Evolutionary conservation across 2,329 filamentous ascomycete genomes (phyloP), one percentile per base, ranked within the genome.

Genomic region (Cercospora sp.): DNA sequence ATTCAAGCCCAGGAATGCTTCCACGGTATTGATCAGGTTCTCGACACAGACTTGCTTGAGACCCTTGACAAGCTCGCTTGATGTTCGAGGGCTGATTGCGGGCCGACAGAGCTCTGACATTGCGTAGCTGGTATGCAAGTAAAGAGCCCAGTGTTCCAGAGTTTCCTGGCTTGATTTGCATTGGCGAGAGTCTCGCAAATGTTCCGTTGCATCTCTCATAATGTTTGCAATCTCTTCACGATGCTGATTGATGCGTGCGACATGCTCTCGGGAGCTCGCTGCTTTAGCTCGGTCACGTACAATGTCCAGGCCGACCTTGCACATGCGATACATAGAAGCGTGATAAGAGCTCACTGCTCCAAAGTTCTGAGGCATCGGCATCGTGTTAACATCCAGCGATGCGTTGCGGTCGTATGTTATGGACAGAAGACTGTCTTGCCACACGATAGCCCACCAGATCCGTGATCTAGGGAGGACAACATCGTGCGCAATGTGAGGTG

Each of bases 351-450:
- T 80, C 78, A 74, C 86, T 82, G 28, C 84, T 80, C 72, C 74
- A 55, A 75, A 75, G 34, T 76, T 71, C 63, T 78, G 73, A 4
- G 78, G 78, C 71, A 77, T 77, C 3, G 74, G 75, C 77, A 78
- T 78, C 37, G 85, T 83, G 57, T 83, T 81, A 1, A 82, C 81
- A 68, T 84, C 83, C 62, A 82, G 80, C n/a, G 86, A 84, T 5
- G 85, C 85, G 81, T 84, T 13, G 85, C 87, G 80, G 72, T 89
- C 87, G 73, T 89, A 89, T 2, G 87, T 89, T 34, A 89, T 84
- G 8, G 87, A 89, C 26, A 89, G 83, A 58, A 89, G 81, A 66
- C 86, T 88, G 72, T 89, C 87, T 74, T 89, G 87, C 87, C 87
- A 89, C 34, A 88, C 82, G 71, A 89, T 82, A 2, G 86, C 86